Conservation (phyloP, 768 basidiomycete species). For the Xanthoconium stramineum region DNA sequence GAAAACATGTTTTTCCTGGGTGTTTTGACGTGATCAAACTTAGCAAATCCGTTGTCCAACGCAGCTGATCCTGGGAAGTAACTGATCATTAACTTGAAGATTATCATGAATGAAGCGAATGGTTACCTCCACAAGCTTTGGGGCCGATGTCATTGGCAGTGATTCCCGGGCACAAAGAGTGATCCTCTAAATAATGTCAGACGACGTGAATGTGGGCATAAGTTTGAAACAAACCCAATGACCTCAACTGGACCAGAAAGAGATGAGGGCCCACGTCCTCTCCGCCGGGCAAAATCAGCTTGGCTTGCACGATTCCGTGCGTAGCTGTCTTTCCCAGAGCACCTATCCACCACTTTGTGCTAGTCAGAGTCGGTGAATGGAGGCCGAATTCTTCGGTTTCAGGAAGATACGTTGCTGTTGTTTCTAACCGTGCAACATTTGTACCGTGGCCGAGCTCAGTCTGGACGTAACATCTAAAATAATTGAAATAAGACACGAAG, state of each 20-base stretch:
- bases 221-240: constrained; percentile 41
- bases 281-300: constrained; percentile 60
- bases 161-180: constrained; percentile 58
- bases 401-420: constrained; percentile 72
- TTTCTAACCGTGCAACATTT: constrained; percentile 66
- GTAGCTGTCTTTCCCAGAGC: constrained; percentile 69
- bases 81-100: neutral
- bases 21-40: constrained; percentile 62
- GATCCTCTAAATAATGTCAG: constrained; percentile 44
- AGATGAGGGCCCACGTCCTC: constrained; percentile 68
- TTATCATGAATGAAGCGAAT: neutral
- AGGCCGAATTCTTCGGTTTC: constrained; percentile 68
- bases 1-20: constrained; percentile 73
- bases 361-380: constrained; percentile 70
- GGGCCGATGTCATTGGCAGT: constrained; percentile 64
- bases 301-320: constrained; percentile 74
- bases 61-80: constrained; percentile 44
- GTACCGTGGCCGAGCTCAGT: constrained; percentile 80
- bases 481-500: neutral
- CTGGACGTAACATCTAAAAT: constrained; percentile 61
- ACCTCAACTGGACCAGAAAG: constrained; percentile 69
- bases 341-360: constrained; percentile 83
- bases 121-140: constrained; percentile 33
- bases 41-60: constrained; percentile 66
- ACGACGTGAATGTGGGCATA: neutral